Percentiles rank a stretch among this genome's conserved stretches.
These are phyloP conservation scores for Pseudogymnoascus sp. DNA, from an alignment of 2,329 filamentous ascomycete species.

Conservation along the genomic window DNA sequence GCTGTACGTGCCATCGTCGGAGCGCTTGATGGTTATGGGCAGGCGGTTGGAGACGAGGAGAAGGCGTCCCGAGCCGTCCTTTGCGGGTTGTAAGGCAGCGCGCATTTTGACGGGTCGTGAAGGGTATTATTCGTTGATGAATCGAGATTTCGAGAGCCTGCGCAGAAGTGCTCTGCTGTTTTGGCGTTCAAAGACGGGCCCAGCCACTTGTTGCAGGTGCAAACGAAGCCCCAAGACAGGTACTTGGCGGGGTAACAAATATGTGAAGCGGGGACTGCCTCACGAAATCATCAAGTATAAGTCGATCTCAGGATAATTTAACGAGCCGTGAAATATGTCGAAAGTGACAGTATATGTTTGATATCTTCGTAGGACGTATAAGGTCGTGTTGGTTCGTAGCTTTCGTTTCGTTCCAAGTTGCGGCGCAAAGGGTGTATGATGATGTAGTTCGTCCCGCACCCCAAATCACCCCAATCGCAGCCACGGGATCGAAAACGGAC, in stretches of 20 bases:
- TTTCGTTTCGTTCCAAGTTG: neutral
- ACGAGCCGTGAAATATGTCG: neutral
- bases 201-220: neutral
- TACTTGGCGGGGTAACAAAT: conserved; percentile 5
- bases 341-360: neutral
- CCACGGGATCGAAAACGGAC: conserved; percentile 2
- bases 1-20: conserved; percentile 82
- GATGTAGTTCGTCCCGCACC: conserved; percentile 2
- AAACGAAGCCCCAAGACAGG: neutral
- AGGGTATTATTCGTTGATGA: neutral
- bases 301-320: neutral
- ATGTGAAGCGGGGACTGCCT: neutral
- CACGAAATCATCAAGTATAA: neutral
- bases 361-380: neutral
- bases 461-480: conserved; percentile 1
- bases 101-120: neutral
- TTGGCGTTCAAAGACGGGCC: neutral
- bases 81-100: neutral
- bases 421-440: conserved; percentile 7
- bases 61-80: conserved; percentile 38
- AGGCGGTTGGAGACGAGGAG: conserved; percentile 90
- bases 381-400: neutral
- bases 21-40: conserved; percentile 92
- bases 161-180: neutral
- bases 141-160: neutral